Percentiles rank a stretch among this genome's conserved stretches.
Conservation (phyloP, 2,329 filamentous ascomycete genomes). For the Penicillium vulpinum region DNA sequence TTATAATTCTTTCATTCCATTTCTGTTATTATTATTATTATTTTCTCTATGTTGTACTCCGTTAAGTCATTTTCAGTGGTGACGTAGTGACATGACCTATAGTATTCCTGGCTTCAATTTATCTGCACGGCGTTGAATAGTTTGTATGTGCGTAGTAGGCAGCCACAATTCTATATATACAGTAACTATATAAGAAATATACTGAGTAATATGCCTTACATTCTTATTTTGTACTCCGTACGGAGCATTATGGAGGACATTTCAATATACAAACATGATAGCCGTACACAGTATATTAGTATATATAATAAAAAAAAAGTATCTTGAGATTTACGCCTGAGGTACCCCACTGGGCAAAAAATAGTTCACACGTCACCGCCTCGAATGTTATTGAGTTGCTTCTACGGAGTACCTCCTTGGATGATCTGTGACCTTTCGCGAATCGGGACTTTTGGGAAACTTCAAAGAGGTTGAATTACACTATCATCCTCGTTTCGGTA, state of each 20-base stretch:
- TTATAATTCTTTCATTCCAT: neutral
- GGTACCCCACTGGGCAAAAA: slow-evolving; percentile 8
- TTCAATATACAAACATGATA: too few relatives aligned
- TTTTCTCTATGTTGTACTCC: too few relatives aligned
- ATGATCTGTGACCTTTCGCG: neutral
- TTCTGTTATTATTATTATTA: too few relatives aligned
- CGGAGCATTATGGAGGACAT: too few relatives aligned
- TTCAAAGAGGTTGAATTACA: neutral
- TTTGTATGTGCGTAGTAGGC: neutral
- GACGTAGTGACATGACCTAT: neutral
- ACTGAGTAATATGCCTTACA: too few relatives aligned
- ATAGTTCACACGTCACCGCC: slow-evolving; percentile 12
- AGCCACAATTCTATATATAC: neutral
- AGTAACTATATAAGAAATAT: neutral
- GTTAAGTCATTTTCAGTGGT: too few relatives aligned
- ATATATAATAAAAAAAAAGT: neutral
- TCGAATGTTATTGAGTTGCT: slow-evolving; percentile 1
- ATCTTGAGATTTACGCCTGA: neutral
- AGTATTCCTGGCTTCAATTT: neutral
- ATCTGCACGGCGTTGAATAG: neutral
- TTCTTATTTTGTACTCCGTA: too few relatives aligned
- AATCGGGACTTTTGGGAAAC: neutral
- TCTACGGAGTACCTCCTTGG: neutral
- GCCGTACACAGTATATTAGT: too few relatives aligned
- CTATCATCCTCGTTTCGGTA: slow-evolving; percentile 1